Base-by-base conservation (phyloP, 345 rosid species). In the Populus ilicifolia region DNA sequence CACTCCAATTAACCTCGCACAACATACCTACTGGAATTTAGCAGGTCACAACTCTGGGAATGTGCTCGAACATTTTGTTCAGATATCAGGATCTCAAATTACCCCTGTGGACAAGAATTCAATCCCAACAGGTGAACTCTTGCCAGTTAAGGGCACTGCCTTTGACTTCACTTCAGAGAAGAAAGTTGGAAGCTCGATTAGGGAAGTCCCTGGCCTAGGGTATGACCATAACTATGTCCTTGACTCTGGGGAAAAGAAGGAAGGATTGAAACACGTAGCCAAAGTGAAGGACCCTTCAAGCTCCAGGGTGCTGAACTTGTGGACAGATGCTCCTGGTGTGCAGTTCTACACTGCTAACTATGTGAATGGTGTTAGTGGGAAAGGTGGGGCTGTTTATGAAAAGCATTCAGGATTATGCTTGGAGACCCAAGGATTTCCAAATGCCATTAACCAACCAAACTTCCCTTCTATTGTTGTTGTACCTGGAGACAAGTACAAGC, bases 361-460 rank as follows among this genome's bases (percentile, higher is more conserved):
- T 69, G 97, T 92, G 71, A 80, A 86, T 38, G 95, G 94, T 39
- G 85, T 91, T 63, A 80, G 66, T 13, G 96, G 96, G 43, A 94
- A 91, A 83, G 89, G 89, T 9, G 87, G 86, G 61, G 93, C 90
- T 29, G 88, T 82, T 46, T 91, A 93, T n/a, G 90, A 83, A 75
- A 92, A 92, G 84, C 97, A 94, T 73, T 79, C 95, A 0, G 97
- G 93, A 20, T 82, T 89, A 44, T 94, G 97, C 87, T 83, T 93
- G 85, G 97, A 94, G 92, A 92, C 97, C 0, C 97, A 89, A 38
- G 97, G 98, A n/a, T 94, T 87, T 73, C 97, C 97, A 0, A 94
- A 93, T 74, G 91, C 97, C 65, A 83, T 94, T 11, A 93, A 90
- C 82, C 90, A 88, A 69, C 81, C 84, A 12, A 90, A 89, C 79